phyloP scores from a whole-genome alignment of 331 rosid species.

The Acacia pycnantha region DNA sequence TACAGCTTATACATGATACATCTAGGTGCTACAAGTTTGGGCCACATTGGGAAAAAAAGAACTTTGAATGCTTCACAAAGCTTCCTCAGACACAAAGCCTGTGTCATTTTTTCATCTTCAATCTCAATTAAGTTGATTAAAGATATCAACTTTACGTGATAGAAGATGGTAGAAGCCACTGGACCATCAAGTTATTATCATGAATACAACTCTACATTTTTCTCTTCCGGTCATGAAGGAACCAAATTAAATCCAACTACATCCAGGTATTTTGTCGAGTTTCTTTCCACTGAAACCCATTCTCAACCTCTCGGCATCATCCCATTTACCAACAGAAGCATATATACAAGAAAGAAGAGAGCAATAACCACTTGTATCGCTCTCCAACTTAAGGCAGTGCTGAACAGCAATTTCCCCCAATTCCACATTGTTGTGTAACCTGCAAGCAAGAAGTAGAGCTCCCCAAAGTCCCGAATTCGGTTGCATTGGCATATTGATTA shows the following conservation, averaged over 20 bases:
- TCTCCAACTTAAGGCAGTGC: conserved; percentile 63
- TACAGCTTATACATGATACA: neutral
- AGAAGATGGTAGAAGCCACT: conserved; percentile 8
- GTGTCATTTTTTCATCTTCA: neutral
- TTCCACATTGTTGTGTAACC: conserved; percentile 50
- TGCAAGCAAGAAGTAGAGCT: conserved; percentile 72
- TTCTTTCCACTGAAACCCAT: conserved; percentile 34
- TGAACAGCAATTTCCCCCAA: conserved; percentile 64
- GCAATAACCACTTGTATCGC: conserved; percentile 48
- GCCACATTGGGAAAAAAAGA: neutral
- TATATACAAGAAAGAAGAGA: conserved; percentile 62
- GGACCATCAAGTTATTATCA: neutral
- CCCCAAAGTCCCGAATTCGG: conserved; percentile 74
- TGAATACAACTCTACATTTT: neutral
- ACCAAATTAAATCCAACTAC: conserved; percentile 55
- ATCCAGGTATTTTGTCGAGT: conserved; percentile 51
- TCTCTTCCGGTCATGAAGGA: conserved; percentile 13
- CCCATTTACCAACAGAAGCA: conserved; percentile 60
- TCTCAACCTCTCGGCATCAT: conserved; percentile 52
- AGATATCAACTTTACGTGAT: neutral
- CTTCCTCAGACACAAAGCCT: neutral
- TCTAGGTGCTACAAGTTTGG: neutral
- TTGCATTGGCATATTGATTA: conserved; percentile 62
- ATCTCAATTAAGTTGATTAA: neutral
- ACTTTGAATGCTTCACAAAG: neutral